A percentile compares a stretch with the other conserved stretches of the same genome.
These are phyloP conservation scores for Choricystis sp. DNA, from an alignment of 139 green algal genomes.

Conservation along the genomic window DNA sequence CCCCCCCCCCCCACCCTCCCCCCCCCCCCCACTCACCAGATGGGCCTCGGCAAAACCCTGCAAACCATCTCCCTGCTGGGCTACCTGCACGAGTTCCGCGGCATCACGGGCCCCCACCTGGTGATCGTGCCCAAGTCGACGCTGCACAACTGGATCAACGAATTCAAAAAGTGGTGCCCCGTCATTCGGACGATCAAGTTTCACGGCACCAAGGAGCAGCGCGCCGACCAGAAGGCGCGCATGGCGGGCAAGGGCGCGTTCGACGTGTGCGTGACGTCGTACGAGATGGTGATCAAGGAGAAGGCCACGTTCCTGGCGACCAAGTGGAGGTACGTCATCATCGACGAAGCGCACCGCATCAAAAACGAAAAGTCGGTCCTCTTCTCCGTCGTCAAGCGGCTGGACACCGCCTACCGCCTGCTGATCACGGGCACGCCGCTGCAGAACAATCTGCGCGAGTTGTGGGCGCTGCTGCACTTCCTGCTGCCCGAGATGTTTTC, in stretches of 20 bases:
- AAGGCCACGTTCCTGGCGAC: slow-evolving; percentile 86
- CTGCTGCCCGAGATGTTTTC: slow-evolving; percentile 94
- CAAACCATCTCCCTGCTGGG: slow-evolving; percentile 95
- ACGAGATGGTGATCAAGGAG: slow-evolving; percentile 99
- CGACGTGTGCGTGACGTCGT: slow-evolving; percentile 91
- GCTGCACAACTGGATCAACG: slow-evolving; percentile 97
- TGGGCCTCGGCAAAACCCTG: slow-evolving; percentile 92
- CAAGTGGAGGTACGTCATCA: slow-evolving; percentile 98
- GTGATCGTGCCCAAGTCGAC: slow-evolving; percentile 97
- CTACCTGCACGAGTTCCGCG: slow-evolving; percentile 90
- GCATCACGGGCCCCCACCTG: slow-evolving; percentile 91
- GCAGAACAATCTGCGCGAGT: slow-evolving; percentile 73
- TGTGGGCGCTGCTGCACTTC: slow-evolving; percentile 99
- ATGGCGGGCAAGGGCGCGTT: slow-evolving; percentile 58
- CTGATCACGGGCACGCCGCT: slow-evolving; percentile 97
- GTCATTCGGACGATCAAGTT: slow-evolving; percentile 83
- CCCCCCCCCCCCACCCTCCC: not conserved
- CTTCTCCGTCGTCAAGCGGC: slow-evolving; percentile 65
- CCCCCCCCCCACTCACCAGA: not conserved
- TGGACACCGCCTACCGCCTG: slow-evolving; percentile 87
- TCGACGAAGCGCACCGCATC: slow-evolving; percentile 98
- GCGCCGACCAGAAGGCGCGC: slow-evolving; percentile 45
- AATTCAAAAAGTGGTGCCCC: slow-evolving; percentile 91
- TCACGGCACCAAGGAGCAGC: slow-evolving; percentile 81
- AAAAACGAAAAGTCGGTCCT: slow-evolving; percentile 98